Evolutionary conservation across 2,329 filamentous ascomycete species (phyloP).

Genomic region (Trichoderma cornu-damae): DNA sequence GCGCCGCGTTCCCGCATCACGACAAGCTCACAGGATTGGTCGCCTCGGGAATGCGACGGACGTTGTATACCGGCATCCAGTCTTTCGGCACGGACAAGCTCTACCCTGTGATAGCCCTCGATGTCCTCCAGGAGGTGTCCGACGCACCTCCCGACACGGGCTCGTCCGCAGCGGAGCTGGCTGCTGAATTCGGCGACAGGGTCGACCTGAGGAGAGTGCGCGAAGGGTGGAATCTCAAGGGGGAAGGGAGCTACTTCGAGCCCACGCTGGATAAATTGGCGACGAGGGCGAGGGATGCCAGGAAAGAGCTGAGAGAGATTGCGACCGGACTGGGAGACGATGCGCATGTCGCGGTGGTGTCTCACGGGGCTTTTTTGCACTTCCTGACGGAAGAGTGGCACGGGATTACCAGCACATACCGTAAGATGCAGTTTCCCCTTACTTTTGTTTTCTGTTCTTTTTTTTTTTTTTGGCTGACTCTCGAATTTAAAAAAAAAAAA

Average conservation of each 20-base stretch:
- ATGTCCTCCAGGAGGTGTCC: constrained; percentile 74
- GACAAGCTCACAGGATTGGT: constrained; percentile 63
- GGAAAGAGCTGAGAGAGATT: constrained; percentile 52
- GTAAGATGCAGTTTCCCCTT: neutral
- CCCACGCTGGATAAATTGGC: constrained; percentile 51
- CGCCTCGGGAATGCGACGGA: constrained; percentile 74
- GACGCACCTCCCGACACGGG: constrained; percentile 73
- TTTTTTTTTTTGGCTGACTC: too few relatives aligned
- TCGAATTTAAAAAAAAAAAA: neutral
- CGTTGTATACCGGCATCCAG: constrained; percentile 69
- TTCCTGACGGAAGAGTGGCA: constrained; percentile 80
- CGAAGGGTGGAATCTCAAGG: constrained; percentile 68
- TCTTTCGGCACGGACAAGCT: constrained; percentile 51
- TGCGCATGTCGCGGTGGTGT: constrained; percentile 66
- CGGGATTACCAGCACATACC: constrained; percentile 39
- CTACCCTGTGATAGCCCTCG: constrained; percentile 57
- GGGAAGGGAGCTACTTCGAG: constrained; percentile 39
- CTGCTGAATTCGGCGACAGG: constrained; percentile 53
- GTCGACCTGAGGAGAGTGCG: constrained; percentile 61
- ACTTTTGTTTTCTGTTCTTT: too few relatives aligned
- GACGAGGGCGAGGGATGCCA: constrained; percentile 54
- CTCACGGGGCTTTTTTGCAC: constrained; percentile 79
- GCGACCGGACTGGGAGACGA: constrained; percentile 45
- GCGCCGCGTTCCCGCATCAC: constrained; percentile 59
- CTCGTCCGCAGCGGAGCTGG: constrained; percentile 49